Base-by-base conservation (phyloP, 345 rosid genomes). In the Pugionium cornutum region DNA sequence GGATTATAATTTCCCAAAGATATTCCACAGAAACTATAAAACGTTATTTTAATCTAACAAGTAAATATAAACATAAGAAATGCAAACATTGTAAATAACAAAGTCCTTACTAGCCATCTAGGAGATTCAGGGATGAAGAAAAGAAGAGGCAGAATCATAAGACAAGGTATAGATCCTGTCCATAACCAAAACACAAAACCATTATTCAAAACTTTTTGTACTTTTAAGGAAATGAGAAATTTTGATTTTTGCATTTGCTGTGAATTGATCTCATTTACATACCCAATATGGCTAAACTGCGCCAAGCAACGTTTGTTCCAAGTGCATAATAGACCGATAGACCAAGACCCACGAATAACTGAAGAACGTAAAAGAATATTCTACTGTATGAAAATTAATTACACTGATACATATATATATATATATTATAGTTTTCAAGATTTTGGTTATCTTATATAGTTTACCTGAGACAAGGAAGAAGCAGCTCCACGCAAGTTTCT, bases 81-180 rank as follows among this genome's bases (percentile, higher is more conserved):
- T 9, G 7, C 7, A 9, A 44, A 53, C 9, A 4, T 31, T 31
- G 31, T 8, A 31, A 28, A 39, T 39, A 39, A 58, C 1, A 1
- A 43, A 18, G 43, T 9, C 6, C 70, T 60, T 67, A 73, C 77
- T 27, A 66, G 68, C 72, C 77, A 74, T 62, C 77, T 56, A 33
- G 74, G 77, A 55, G 74, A 74, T 62, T 74, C 74, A 1, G 74
- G 77, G 41, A 68, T 18, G 74, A 62, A 62, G 37, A 74, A 74
- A 62, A 74, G 74, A 54, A 74, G 69, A 55, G 77, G 74, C 29
- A 74, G 3, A 41, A 2, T 2, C 11, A 74, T 10, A 27, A 74
- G 55, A 30, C 26, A 68, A 48, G 66, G 66, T 42, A 68, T 2
- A 45, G 75, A 46, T 11, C 63, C 74, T 69, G 9, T 61, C 33